Base-by-base conservation (phyloP, 805 yeast species). In the Myxozyma melibiosi region DNA sequence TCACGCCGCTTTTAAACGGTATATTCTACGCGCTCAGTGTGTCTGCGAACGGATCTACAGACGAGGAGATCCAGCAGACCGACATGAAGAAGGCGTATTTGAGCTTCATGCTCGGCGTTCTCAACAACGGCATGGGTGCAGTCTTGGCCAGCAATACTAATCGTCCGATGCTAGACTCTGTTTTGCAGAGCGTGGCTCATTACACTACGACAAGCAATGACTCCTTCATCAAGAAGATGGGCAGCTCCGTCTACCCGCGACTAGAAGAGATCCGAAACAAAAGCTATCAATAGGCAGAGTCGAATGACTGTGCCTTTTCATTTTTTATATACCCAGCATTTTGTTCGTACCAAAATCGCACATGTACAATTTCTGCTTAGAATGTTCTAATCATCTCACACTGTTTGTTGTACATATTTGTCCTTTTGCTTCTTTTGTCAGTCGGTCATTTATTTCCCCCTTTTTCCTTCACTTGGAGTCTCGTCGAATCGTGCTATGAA, bases 81-180 rank as follows among this genome's bases (percentile, higher is more conserved):
- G 78, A 80, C 41, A 75, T 92, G 67, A 86, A 88, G 65, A 84
- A 84, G 64, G 78, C 90, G 8, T 84, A 85, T 64, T 80, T 88
- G 69, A 80, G 83, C 18, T 81, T 91, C 62, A 68, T 94, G 47
- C 81, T 85, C 66, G 79, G 86, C 20, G 72, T 94, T 39, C 78
- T 88, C 18, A 80, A 86, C 61, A 95, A 94, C 73, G 85, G 88
- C 67, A 82, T 85, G 64, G 83, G 92, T 16, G 85, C 95, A 52
- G 75, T 94, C 54, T 80, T 94, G 68, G 74, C 90, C 53, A 81
- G 89, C 2, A 83, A 81, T 57, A 80, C 82, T 41, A 58, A 61
- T 42, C 53, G 40, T 3, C 43, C 31, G 14, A 28, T 60, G 45
- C 30, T 60, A 6, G 62, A 60, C 18, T 53, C 64, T 6, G 38